Evolutionary conservation across 2,329 filamentous ascomycete species (phyloP), one percentile per base, ranked within the genome.

Genomic region (Diaporthe ampelina): DNA sequence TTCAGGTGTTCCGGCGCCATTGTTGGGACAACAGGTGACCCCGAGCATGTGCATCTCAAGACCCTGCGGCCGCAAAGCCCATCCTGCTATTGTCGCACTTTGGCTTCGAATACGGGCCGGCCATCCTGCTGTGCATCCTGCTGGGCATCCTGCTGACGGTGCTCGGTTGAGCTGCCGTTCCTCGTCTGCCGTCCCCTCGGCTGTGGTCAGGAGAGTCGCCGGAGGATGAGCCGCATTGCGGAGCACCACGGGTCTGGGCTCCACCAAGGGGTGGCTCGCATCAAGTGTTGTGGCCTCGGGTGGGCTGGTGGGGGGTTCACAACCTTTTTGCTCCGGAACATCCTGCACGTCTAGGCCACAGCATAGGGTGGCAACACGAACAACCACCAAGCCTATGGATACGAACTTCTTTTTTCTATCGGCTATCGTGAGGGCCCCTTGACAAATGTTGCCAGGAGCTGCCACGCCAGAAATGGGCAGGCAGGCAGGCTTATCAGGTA

Each of bases 1-100:
- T 58, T 54, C 71, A 57, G 61, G 29, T 73, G 35, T 29, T 73
- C 58, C 63, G 52, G 52, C 57, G 58, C 73, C 69, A 68, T 24
- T 56, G 32, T 52, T 72, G 61, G 70, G 56, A 50, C 50, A 52
- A 19, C 32, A 52, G 26, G 45, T 40, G 48, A 67, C 61, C 50
- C 61, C 61, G 19, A 52, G 10, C 29, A 37, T 50, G 43, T 65
- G 43, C 43, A 13, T 43, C 32, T 21, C 45, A n/a, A 24, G 29
- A 32, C 29, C 29, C 3, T 45, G 26, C 24, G 13, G 11, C 35
- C 35, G 11, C 1, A 2, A 43, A 43, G 40, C 13, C 40, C 40
- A 43, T 17, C 40, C 40, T 37, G 37, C 10, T 32, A 29, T 29
- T 29, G 61, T 24, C 11, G 19, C 61, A 67, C 19, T 29, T 19